Evolutionary conservation across 345 rosid genomes (phyloP).

Genomic region (Lenwebbia sp.): DNA sequence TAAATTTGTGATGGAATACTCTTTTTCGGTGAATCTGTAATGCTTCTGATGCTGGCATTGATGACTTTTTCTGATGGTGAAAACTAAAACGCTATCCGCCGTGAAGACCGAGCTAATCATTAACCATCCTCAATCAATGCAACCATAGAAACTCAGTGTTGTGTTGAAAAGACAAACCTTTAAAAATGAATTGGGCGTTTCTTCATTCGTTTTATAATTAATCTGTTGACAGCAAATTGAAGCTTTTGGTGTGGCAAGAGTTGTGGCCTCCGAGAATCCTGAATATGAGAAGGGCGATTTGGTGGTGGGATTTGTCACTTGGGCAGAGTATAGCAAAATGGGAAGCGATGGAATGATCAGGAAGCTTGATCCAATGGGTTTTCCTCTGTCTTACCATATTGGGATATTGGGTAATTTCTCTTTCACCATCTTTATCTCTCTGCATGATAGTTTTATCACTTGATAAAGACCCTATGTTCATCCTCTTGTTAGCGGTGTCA

Average conservation of each 20-base stretch:
- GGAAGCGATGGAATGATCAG: constrained; percentile 25
- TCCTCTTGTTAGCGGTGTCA: no score
- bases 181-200: background rate
- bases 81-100: background rate
- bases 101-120: background rate
- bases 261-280: constrained; percentile 36
- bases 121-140: background rate
- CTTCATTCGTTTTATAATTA: background rate
- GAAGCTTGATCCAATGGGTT: constrained; percentile 47
- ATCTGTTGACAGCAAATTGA: constrained; percentile 23
- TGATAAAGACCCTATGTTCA: background rate
- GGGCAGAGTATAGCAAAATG: constrained; percentile 43
- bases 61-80: background rate
- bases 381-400: constrained; percentile 44
- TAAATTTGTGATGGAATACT: background rate
- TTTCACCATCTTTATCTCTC: background rate
- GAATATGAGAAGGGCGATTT: constrained; percentile 34
- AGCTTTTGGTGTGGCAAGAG: constrained; percentile 42
- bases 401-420: constrained; percentile 36
- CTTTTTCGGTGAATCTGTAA: background rate
- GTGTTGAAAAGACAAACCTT: background rate
- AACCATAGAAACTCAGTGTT: background rate
- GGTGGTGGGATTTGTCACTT: constrained; percentile 29
- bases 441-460: background rate
- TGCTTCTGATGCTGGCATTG: background rate